These are phyloP conservation scores for Amesomyces nigricolor DNA, from an alignment of 2,329 filamentous ascomycete species.

Conservation along the genomic window DNA sequence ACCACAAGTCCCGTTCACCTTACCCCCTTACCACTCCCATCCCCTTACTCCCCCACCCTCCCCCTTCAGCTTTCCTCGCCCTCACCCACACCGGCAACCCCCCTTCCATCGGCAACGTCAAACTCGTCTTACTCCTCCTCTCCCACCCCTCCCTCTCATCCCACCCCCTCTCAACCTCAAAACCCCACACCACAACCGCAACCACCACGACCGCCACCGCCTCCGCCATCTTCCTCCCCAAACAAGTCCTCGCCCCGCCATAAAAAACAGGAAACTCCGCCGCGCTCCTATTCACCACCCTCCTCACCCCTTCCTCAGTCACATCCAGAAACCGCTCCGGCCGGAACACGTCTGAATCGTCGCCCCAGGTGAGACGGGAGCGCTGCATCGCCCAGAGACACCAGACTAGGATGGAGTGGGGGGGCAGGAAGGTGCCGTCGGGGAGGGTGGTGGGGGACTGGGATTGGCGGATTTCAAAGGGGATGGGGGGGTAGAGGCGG, in stretches of 20 bases:
- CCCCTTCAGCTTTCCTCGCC: not conserved
- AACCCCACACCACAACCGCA: slow-evolving; percentile 42
- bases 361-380: slow-evolving; percentile 51
- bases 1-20: not conserved
- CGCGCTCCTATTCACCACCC: slow-evolving; percentile 40
- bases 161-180: slow-evolving; percentile 45
- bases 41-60: not conserved
- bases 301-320: not conserved
- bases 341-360: slow-evolving; percentile 49
- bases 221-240: slow-evolving; percentile 62
- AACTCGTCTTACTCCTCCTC: slow-evolving; percentile 52
- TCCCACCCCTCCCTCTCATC: slow-evolving; percentile 32
- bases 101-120: slow-evolving; percentile 59
- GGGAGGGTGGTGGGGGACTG: slow-evolving; percentile 48
- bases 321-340: slow-evolving; percentile 52
- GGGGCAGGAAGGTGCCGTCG: slow-evolving; percentile 54
- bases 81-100: slow-evolving; percentile 47
- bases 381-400: slow-evolving; percentile 60
- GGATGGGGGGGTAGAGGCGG: slow-evolving; percentile 58
- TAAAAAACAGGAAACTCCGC: slow-evolving; percentile 61
- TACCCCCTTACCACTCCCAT: not conserved
- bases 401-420: slow-evolving; percentile 53
- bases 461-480: slow-evolving; percentile 60
- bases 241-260: slow-evolving; percentile 54
- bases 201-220: slow-evolving; percentile 52